A percentile compares a stretch with the other conserved stretches of the same genome.
Evolutionary conservation across 2,329 filamentous ascomycete species (phyloP).

Genomic region (Mycosphaerella sp.): DNA sequence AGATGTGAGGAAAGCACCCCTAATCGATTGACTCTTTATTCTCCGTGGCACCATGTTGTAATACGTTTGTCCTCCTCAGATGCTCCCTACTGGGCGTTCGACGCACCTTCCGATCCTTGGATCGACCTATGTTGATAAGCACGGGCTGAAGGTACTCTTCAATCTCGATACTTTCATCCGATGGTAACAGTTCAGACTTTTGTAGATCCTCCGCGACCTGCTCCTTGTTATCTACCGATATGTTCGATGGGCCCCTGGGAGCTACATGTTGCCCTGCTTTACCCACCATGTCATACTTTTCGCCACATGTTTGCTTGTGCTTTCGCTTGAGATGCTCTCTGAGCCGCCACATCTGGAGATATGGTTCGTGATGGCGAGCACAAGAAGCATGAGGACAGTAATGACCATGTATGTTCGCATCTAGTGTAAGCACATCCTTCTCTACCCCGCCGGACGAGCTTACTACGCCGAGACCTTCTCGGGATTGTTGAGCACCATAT

Average conservation of each 20-base stretch:
- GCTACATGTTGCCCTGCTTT: background rate
- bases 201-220: background rate
- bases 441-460: conserved; percentile 10
- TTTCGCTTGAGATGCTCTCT: conserved; percentile 32
- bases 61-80: background rate
- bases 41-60: background rate
- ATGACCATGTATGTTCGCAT: background rate
- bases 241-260: background rate
- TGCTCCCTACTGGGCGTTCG: conserved; percentile 7
- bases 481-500: conserved; percentile 15
- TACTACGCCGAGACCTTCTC: conserved; percentile 16
- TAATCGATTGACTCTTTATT: background rate
- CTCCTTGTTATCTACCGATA: background rate
- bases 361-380: conserved; percentile 24
- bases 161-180: background rate
- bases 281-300: conserved; percentile 6
- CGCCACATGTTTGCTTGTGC: conserved; percentile 24
- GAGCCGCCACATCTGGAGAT: conserved; percentile 27
- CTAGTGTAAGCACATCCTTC: background rate
- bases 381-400: conserved; percentile 28
- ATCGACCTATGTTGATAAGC: conserved; percentile 5
- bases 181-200: background rate
- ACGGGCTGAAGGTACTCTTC: conserved; percentile 9
- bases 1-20: background rate
- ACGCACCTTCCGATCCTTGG: conserved; percentile 1